Evolutionary conservation across 2,329 filamentous ascomycete genomes (phyloP).

Genomic region (Colletotrichum tabaci): DNA sequence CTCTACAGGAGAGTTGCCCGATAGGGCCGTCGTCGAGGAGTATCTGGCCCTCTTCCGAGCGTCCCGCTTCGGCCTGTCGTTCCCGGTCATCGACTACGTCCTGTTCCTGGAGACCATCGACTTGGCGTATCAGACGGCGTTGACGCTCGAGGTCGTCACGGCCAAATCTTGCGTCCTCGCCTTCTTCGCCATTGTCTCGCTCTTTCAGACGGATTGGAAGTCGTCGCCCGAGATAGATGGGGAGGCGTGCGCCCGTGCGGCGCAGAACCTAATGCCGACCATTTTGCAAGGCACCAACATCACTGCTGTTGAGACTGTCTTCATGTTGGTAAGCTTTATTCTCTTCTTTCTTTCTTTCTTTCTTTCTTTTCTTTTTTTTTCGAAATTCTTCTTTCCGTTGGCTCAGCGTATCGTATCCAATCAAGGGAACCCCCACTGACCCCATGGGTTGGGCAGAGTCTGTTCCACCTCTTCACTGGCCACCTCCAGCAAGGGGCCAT

Average conservation of each 20-base stretch:
- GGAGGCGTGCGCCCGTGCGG: constrained; percentile 57
- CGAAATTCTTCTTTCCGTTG: too few relatives aligned
- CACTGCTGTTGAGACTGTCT: constrained; percentile 59
- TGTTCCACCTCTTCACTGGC: constrained; percentile 62
- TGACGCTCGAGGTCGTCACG: constrained; percentile 49
- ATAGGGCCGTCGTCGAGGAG: constrained; percentile 49
- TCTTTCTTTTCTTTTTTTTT: too few relatives aligned
- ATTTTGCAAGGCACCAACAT: constrained; percentile 60
- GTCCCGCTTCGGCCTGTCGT: constrained; percentile 59
- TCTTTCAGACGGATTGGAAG: constrained; percentile 42
- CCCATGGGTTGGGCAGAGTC: constrained; percentile 47
- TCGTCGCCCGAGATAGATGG: constrained; percentile 51
- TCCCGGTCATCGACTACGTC: constrained; percentile 63
- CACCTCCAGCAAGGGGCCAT: constrained; percentile 62
- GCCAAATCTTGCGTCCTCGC: constrained; percentile 64
- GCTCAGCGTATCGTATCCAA: too few relatives aligned
- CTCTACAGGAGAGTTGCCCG: constrained; percentile 53
- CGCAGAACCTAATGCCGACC: constrained; percentile 59
- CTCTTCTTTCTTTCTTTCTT: background rate
- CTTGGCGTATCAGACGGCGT: constrained; percentile 56
- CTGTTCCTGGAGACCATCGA: constrained; percentile 63
- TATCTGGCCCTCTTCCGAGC: constrained; percentile 45
- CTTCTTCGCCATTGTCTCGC: constrained; percentile 59
- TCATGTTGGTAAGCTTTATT: constrained; percentile 61
- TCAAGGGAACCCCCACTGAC: too few relatives aligned